Base-by-base conservation (phyloP, 2,329 filamentous ascomycete species). In the Exutisphaerella laricina region DNA sequence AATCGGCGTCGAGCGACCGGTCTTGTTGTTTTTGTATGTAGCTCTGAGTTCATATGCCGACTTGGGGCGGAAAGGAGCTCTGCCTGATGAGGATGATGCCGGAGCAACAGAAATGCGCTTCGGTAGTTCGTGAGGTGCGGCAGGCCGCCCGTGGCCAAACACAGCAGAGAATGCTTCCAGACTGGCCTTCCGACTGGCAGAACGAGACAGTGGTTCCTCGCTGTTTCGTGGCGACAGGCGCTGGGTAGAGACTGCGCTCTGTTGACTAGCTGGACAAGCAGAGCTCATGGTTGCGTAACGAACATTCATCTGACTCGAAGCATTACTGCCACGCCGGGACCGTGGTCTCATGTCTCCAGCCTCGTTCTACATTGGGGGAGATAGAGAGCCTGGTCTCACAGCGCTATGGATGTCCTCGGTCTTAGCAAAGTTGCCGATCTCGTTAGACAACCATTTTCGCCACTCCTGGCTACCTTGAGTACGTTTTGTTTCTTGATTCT, bases 391-490 rank as follows among this genome's bases (percentile, higher is more conserved):
- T 8, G 46, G 43, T 26, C 46, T 30, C 8, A 13, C 43, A 13
- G 4, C 14, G 21, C 23, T 28, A 18, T 17, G 6, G 9, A 13
- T n/a, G 8, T n/a, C 13, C 35, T 35, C 30, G 22, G 14, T 17
- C 12, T 17, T 5, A 13, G 33, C 18, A 23, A 36, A 60, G 9
- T 64, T 62, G 1, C 61, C 62, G 17, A 72, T 62, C 47, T 72
- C 69, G 38, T 66, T 63, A 2, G 66, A 68, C 2, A 72, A 53
- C 70, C 70, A 73, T 8, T 61, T 61, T 23, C 66, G 68, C 70
- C 70, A 73, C 26, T 72, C 70, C 21, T 58, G 57, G 50, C 70
- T 71, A 55, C 64, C 38, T 52, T 60, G 16, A 3, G 20, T 23
- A 23, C 33, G 33, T n/a, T 38, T 33, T 10, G 29, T 18, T 8